These are phyloP conservation scores for Colletotrichum limetticola DNA, from an alignment of 2,329 filamentous ascomycete genomes.

Conservation along the genomic window DNA sequence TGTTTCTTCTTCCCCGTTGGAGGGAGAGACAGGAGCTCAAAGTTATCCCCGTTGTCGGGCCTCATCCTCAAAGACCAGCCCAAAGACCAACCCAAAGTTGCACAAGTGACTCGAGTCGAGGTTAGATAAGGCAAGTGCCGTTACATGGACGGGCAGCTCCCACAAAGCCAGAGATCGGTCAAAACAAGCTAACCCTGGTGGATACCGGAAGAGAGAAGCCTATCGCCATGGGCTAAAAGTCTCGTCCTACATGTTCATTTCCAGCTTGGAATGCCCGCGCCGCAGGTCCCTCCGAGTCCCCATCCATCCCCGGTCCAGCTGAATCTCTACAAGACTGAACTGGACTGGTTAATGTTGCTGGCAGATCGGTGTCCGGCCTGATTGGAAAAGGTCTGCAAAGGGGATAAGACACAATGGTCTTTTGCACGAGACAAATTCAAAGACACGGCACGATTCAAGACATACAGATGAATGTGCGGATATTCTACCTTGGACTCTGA, in stretches of 20 bases:
- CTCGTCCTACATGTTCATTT: neutral
- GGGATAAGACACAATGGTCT: neutral
- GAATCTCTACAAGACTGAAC: neutral
- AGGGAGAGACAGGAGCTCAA: constrained; percentile 1
- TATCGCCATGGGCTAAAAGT: neutral
- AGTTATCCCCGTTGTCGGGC: neutral
- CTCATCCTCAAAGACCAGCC: neutral
- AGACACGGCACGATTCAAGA: neutral
- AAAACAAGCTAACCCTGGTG: constrained; percentile 33
- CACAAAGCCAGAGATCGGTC: constrained; percentile 28
- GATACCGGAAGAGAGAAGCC: constrained; percentile 21
- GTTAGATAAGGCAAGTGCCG: neutral
- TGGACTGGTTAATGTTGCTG: neutral
- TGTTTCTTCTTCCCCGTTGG: constrained; percentile 1
- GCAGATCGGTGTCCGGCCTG: neutral
- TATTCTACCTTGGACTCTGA: neutral
- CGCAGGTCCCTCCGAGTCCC: neutral
- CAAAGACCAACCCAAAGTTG: constrained; percentile 3
- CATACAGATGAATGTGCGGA: neutral
- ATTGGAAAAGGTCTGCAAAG: neutral
- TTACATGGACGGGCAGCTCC: constrained; percentile 8
- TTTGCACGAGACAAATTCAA: constrained; percentile 1
- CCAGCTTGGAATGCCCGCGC: constrained; percentile 3
- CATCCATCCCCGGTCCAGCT: neutral
- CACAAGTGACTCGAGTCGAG: neutral